A percentile compares a stretch with the other conserved stretches of the same genome.
These are phyloP conservation scores for Fonsecaea pedrosoi DNA, from an alignment of 2,329 filamentous ascomycete genomes.

Conservation along the genomic window DNA sequence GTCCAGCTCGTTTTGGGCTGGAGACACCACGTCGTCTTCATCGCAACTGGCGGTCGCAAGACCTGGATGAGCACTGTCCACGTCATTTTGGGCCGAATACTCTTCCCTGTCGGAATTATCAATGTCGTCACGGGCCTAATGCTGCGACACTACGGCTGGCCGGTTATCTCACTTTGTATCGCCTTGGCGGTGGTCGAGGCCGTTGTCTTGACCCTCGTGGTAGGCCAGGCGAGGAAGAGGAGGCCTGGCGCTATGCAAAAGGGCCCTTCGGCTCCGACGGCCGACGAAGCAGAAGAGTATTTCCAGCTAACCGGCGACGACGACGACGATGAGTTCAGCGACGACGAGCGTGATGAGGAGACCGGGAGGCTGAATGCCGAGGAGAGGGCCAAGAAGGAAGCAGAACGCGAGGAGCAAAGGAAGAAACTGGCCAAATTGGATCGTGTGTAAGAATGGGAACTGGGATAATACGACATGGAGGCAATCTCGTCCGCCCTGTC, in stretches of 20 bases:
- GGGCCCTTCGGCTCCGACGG: slow-evolving; percentile 24
- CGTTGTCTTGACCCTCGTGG: slow-evolving; percentile 32
- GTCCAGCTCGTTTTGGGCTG: slow-evolving; percentile 50
- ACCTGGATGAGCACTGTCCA: slow-evolving; percentile 41
- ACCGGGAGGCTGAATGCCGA: slow-evolving; percentile 15
- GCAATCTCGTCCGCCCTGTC: too few relatives aligned
- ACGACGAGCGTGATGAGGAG: slow-evolving; percentile 32
- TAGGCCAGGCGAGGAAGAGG: slow-evolving; percentile 25
- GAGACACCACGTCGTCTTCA: slow-evolving; percentile 48
- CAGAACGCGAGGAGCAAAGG: slow-evolving; percentile 34
- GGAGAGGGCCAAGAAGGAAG: slow-evolving; percentile 28
- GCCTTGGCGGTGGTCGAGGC: slow-evolving; percentile 35
- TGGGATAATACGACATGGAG: not conserved
- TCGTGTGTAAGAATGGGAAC: slow-evolving; percentile 25
- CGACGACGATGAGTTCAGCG: slow-evolving; percentile 32
- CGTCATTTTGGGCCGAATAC: slow-evolving; percentile 41
- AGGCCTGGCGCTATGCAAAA: slow-evolving; percentile 26
- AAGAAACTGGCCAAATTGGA: slow-evolving; percentile 37
- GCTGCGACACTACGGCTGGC: slow-evolving; percentile 39
- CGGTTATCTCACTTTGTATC: slow-evolving; percentile 34
- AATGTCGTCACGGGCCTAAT: slow-evolving; percentile 38
- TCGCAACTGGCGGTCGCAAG: slow-evolving; percentile 23
- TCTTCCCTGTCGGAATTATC: slow-evolving; percentile 41
- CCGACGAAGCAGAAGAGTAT: slow-evolving; percentile 40
- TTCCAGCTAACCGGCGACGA: slow-evolving; percentile 40